These are phyloP conservation scores for Ogataea hybrid DNA, from an alignment of 1,139 yeast genomes.

Conservation along the genomic window DNA sequence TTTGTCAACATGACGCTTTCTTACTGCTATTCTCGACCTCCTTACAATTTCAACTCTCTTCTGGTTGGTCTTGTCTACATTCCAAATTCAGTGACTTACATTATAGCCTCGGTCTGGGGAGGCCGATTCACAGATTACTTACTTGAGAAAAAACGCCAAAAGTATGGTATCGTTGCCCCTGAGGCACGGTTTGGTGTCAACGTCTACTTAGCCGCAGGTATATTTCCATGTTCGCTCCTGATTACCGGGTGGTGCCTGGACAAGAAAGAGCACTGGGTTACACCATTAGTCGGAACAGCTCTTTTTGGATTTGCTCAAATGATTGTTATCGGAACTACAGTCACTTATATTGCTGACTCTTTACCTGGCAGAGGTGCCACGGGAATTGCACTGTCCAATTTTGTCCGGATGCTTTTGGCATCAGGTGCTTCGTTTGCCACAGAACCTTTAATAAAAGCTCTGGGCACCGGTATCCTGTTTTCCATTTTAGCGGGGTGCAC, in stretches of 20 bases:
- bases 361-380: conserved; percentile 89
- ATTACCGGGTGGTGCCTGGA: conserved; percentile 84
- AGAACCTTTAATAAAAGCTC: conserved; percentile 60
- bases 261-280: conserved; percentile 66
- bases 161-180: conserved; percentile 64
- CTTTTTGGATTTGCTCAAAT: conserved; percentile 79
- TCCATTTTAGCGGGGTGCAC: conserved; percentile 63
- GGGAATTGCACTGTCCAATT: conserved; percentile 80
- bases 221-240: conserved; percentile 64
- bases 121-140: conserved; percentile 78
- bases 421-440: conserved; percentile 74
- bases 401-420: conserved; percentile 70
- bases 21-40: conserved; percentile 56
- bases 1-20: conserved; percentile 75
- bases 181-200: conserved; percentile 81
- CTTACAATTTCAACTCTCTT: conserved; percentile 66
- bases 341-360: conserved; percentile 80
- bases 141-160: conserved; percentile 50
- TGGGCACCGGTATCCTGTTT: conserved; percentile 71
- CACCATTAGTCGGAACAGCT: conserved; percentile 77
- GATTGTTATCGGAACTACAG: conserved; percentile 80
- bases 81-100: conserved; percentile 78
- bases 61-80: conserved; percentile 75
- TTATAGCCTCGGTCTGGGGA: conserved; percentile 70
- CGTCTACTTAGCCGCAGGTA: conserved; percentile 58